These are phyloP conservation scores for Pleurotus citrinopileatus DNA, from an alignment of 768 basidiomycete genomes.

Conservation along the genomic window DNA sequence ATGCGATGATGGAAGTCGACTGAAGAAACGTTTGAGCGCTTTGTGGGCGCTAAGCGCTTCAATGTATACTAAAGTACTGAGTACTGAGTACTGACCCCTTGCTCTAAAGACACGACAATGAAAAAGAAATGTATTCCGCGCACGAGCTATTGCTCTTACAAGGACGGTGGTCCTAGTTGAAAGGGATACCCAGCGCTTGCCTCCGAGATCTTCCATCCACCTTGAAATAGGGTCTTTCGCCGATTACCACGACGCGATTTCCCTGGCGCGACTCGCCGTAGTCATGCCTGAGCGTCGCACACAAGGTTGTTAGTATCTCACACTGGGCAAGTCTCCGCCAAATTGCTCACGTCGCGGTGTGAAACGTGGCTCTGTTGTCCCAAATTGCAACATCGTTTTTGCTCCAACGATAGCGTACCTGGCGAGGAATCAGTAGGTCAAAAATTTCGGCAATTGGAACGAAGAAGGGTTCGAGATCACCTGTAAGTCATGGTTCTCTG, in stretches of 20 bases:
- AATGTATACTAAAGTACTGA: too few relatives aligned
- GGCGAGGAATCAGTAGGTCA: slow-evolving; percentile 6
- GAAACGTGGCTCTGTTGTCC: slow-evolving; percentile 55
- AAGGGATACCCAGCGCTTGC: slow-evolving; percentile 21
- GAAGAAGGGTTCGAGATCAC: too few relatives aligned
- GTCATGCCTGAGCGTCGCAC: slow-evolving; percentile 35
- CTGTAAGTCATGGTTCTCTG: slow-evolving; percentile 60
- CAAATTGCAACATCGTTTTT: slow-evolving; percentile 56
- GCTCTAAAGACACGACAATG: too few relatives aligned
- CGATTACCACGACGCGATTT: slow-evolving; percentile 50
- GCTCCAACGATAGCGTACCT: slow-evolving; percentile 51
- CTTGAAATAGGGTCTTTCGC: slow-evolving; percentile 52
- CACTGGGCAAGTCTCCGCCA: too few relatives aligned
- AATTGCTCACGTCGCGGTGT: slow-evolving; percentile 39
- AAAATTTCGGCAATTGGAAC: not conserved
- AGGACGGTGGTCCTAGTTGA: not conserved
- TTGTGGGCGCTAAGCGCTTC: too few relatives aligned
- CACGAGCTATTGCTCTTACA: not conserved
- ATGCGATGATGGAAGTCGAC: too few relatives aligned
- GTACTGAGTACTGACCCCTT: too few relatives aligned
- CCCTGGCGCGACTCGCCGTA: slow-evolving; percentile 37
- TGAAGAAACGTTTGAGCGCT: too few relatives aligned
- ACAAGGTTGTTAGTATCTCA: too few relatives aligned
- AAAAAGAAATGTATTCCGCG: not conserved
- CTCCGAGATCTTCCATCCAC: slow-evolving; percentile 32